Conservation (phyloP, 192 early-diverging fungal species). For the Podila horticola region DNA sequence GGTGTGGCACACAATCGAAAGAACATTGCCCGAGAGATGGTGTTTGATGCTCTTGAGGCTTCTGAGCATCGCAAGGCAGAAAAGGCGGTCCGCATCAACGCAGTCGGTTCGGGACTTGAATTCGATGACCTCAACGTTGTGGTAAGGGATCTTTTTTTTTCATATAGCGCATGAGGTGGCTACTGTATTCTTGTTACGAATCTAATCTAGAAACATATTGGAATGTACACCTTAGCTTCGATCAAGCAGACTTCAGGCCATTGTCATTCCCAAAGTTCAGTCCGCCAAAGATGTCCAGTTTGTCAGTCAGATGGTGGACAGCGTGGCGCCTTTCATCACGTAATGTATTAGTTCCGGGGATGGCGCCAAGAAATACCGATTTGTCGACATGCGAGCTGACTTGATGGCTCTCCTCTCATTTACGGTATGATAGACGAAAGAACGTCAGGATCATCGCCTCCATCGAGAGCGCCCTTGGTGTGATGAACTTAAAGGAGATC, state of each 20-base stretch:
- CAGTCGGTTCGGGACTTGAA: conserved; percentile 81
- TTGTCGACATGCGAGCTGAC: neutral
- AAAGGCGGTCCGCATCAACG: conserved; percentile 92
- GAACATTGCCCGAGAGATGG: conserved; percentile 76
- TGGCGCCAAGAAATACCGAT: neutral
- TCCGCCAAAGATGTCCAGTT: conserved; percentile 79
- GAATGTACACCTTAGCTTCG: conserved; percentile 60
- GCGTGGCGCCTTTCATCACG: conserved; percentile 71
- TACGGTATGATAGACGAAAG: conserved; percentile 54
- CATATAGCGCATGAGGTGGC: neutral
- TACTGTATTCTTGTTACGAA: conserved; percentile 21
- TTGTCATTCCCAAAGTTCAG: conserved; percentile 93
- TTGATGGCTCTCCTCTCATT: neutral
- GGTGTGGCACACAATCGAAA: conserved; percentile 87
- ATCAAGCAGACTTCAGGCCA: conserved; percentile 68
- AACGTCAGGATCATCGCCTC: conserved; percentile 86
- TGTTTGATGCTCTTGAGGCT: conserved; percentile 76
- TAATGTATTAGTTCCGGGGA: conserved; percentile 39
- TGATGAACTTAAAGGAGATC: conserved; percentile 91
- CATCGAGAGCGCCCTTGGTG: conserved; percentile 87
- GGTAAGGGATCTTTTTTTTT: conserved; percentile 50
- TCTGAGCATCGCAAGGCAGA: conserved; percentile 76
- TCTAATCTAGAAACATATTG: no score
- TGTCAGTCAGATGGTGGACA: conserved; percentile 79
- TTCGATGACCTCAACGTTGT: conserved; percentile 83